These are phyloP conservation scores for Bonia amplexicaulis DNA, from an alignment of 176 grass and related monocot species.

Conservation along the genomic window DNA sequence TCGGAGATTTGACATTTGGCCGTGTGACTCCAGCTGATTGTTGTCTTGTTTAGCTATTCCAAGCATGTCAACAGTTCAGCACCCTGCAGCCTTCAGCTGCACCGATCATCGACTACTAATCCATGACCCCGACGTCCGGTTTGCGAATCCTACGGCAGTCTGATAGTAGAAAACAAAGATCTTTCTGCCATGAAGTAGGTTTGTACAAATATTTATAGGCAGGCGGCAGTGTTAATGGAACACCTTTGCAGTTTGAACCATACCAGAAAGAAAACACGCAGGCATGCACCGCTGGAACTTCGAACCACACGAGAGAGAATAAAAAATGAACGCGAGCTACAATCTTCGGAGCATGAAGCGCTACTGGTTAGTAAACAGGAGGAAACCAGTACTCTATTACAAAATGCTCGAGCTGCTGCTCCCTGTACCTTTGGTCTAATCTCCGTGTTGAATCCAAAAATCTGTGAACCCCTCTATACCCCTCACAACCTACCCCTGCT, in stretches of 20 bases:
- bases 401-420: conserved; percentile 33
- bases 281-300: background rate
- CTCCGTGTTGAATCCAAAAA: conserved; percentile 36
- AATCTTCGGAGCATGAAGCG: conserved; percentile 13
- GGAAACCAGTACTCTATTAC: conserved; percentile 20
- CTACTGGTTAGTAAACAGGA: conserved; percentile 26
- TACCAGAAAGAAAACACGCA: background rate
- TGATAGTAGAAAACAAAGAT: background rate
- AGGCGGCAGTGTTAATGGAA: background rate
- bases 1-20: background rate
- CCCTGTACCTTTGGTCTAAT: conserved; percentile 21
- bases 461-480: conserved; percentile 2
- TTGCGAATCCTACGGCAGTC: background rate
- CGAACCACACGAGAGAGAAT: background rate
- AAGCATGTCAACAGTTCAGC: background rate
- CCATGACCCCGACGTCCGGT: background rate
- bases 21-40: background rate
- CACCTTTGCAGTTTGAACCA: background rate
- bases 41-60: background rate
- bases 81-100: background rate
- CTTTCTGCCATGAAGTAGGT: background rate
- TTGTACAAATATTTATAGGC: background rate
- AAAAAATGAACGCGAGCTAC: conserved; percentile 4
- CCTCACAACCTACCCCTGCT: conserved; percentile 55
- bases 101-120: background rate